These are phyloP conservation scores for Fusarium kyushuense DNA, from an alignment of 2,329 filamentous ascomycete species.

Conservation along the genomic window DNA sequence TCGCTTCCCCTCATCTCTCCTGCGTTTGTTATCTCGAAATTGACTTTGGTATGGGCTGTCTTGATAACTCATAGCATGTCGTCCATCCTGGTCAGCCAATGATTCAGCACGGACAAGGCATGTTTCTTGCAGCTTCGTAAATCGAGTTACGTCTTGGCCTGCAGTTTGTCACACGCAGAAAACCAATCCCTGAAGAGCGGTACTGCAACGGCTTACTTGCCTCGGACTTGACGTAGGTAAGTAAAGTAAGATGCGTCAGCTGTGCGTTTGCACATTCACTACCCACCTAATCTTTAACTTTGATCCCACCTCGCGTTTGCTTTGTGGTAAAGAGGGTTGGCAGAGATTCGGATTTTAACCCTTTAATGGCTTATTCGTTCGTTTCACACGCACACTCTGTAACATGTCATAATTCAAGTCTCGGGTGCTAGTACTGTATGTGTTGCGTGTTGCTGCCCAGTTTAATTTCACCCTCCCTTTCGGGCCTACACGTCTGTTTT, in stretches of 20 bases:
- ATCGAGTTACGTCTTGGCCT: slow-evolving; percentile 45
- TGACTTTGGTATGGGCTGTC: background rate
- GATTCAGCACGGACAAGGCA: slow-evolving; percentile 34
- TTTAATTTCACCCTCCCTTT: slow-evolving; percentile 35
- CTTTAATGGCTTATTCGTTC: background rate
- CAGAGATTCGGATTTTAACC: background rate
- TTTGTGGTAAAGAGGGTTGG: slow-evolving; percentile 14
- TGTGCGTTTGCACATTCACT: slow-evolving; percentile 24
- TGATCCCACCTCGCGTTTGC: slow-evolving; percentile 30
- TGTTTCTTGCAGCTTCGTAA: slow-evolving; percentile 35
- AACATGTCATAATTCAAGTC: slow-evolving; percentile 25
- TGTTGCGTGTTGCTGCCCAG: slow-evolving; percentile 31
- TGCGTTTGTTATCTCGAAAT: slow-evolving; percentile 1
- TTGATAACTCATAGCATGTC: background rate
- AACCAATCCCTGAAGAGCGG: slow-evolving; percentile 29
- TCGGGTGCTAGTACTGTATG: slow-evolving; percentile 22
- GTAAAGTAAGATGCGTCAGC: slow-evolving; percentile 27
- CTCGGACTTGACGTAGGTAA: slow-evolving; percentile 9
- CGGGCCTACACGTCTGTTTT: slow-evolving; percentile 32
- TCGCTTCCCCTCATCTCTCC: slow-evolving; percentile 22
- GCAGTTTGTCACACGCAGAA: slow-evolving; percentile 38
- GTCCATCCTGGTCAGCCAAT: slow-evolving; percentile 34
- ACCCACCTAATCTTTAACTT: slow-evolving; percentile 21
- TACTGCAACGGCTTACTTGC: slow-evolving; percentile 25
- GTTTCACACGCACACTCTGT: slow-evolving; percentile 12